Evolutionary conservation across 177 flowering plant genomes (phyloP), one percentile per base, ranked within the genome.

Genomic region (Tripterygium wilfordii): DNA sequence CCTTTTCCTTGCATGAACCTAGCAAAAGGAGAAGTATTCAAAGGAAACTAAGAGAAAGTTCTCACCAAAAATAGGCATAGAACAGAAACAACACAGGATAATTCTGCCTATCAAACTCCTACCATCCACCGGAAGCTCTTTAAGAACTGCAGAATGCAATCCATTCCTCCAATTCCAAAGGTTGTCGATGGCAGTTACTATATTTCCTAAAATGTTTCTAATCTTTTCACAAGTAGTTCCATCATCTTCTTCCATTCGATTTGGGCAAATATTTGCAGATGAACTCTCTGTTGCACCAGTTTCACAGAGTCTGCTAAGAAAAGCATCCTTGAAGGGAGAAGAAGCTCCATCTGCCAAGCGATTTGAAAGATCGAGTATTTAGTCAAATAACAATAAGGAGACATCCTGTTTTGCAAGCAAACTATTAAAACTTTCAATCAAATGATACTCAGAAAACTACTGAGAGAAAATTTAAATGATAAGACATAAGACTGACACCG

Each of bases 231-330:
- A 35, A 7, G 61, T 46, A 6, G 47, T 58, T 38, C 49, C 49
- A 10, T 47, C 36, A 53, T 63, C 67, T 32, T 60, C 88, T 45
- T 74, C 74, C 57, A 56, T 45, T 52, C 68, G 57, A 57, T 66
- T 60, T 15, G 55, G 37, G 27, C 64, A 57, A 31, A 53, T 53
- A 67, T 59, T 45, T 16, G 64, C 33, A 12, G 83, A 83, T 64
- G 88, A 78, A 69, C 72, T 76, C 56, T 86, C 90, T 42, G 95
- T 83, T 25, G 96, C 91, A 64, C 96, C 96, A 3, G 78, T 82
- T 61, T 80, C 83, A 42, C 63, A 41, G 15, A 92, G 88, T 32
- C 96, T 84, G 45, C 72, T 64, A 35, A 82, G 65, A 60, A 84
- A 80, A 43, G 61, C 61, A 65, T 74, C 85, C 56, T 82, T 70